phyloP scores from a whole-genome alignment of 768 basidiomycete genomes.

The Amanita brunnescens region DNA sequence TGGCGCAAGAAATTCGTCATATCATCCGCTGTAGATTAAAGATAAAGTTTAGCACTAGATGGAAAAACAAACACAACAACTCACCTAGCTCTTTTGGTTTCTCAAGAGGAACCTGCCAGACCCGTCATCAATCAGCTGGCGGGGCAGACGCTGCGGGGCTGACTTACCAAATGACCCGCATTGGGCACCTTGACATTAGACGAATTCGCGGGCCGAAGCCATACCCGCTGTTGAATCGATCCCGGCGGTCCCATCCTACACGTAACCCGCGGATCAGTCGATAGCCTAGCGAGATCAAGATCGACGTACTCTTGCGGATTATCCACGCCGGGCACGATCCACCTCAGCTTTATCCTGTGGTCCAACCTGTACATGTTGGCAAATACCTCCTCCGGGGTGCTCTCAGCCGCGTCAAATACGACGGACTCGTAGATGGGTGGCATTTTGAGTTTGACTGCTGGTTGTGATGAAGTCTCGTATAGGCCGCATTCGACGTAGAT shows the following conservation, averaged over 20 bases:
- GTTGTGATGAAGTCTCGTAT: constrained; percentile 19
- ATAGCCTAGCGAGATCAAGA: neutral
- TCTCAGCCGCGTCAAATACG: constrained; percentile 48
- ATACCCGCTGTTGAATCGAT: constrained; percentile 28
- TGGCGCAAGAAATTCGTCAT: neutral
- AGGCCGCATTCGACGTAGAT: constrained; percentile 56
- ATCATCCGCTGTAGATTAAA: neutral
- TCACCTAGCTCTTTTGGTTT: constrained; percentile 24
- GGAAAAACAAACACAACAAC: neutral
- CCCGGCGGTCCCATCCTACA: constrained; percentile 25
- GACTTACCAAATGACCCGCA: constrained; percentile 39
- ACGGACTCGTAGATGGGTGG: constrained; percentile 55
- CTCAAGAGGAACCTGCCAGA: constrained; percentile 32
- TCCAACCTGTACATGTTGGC: constrained; percentile 37
- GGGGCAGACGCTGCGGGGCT: neutral
- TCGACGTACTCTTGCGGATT: constrained; percentile 23
- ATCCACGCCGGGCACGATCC: constrained; percentile 43
- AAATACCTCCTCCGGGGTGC: constrained; percentile 29
- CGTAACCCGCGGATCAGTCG: neutral
- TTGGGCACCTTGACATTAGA: constrained; percentile 29
- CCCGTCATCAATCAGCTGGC: too few species aligned
- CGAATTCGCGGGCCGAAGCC: constrained; percentile 33
- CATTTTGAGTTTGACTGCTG: constrained; percentile 55
- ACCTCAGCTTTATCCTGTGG: constrained; percentile 40
- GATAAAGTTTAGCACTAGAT: too few species aligned